phyloP scores from a whole-genome alignment of 805 yeast genomes.

The Suhomyces canberraensis region DNA sequence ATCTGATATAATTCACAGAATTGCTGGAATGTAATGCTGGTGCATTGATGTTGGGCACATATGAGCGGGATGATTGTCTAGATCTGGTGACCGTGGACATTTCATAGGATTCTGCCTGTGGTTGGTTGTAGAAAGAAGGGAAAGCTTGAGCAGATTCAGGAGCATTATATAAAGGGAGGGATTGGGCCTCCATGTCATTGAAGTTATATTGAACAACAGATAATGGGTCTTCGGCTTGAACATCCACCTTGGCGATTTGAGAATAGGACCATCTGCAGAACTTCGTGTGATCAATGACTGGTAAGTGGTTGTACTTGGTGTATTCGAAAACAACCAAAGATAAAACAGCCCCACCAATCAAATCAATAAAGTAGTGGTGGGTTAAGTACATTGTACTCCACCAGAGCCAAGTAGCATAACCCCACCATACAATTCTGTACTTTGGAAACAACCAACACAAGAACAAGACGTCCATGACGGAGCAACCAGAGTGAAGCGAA shows the following conservation, averaged over 20 bases:
- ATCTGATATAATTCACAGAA: conserved; percentile 15
- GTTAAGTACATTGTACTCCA: conserved; percentile 98
- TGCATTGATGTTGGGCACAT: conserved; percentile 9
- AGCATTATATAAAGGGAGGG: too few relatives aligned
- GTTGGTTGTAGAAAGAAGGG: conserved; percentile 8
- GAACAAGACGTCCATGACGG: conserved; percentile 90
- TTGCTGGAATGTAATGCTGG: conserved; percentile 7
- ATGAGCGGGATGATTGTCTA: conserved; percentile 25
- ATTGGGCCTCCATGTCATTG: conserved; percentile 6
- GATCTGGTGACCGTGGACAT: conserved; percentile 22
- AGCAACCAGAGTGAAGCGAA: conserved; percentile 88
- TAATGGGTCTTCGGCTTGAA: conserved; percentile 32
- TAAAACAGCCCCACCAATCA: conserved; percentile 89
- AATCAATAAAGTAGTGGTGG: conserved; percentile 92
- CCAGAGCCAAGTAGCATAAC: conserved; percentile 93
- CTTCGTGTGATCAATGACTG: conserved; percentile 48
- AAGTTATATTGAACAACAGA: neutral
- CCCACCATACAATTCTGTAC: conserved; percentile 59
- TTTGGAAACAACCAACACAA: conserved; percentile 79
- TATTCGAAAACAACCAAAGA: conserved; percentile 67
- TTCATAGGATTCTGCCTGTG: conserved; percentile 16
- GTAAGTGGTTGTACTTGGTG: conserved; percentile 66
- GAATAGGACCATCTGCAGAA: conserved; percentile 73
- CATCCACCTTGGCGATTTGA: conserved; percentile 24
- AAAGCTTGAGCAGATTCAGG: neutral